Evolutionary conservation across 1,284 basidiomycete species (phyloP), one percentile per base, ranked within the genome.

Genomic region (Phellinidium pouzarii): DNA sequence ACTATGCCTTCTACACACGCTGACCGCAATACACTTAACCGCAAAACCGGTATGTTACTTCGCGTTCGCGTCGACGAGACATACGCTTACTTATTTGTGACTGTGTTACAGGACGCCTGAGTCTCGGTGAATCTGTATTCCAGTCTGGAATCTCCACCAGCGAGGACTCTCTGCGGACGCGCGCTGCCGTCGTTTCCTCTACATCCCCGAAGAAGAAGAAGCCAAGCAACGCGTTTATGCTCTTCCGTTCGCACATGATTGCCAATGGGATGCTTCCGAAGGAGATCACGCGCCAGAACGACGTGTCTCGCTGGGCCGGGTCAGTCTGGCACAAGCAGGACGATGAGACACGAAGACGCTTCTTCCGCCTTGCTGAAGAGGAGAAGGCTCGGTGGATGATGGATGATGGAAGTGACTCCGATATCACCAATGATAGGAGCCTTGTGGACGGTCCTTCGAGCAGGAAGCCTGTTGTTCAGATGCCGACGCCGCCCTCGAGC

Each of bases 221-320:
- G 31, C 9, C 48, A 17, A 36, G 34, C 19, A 50, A 50, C 27
- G 48, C 48, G 19, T 50, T 50, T 29, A 50, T 50, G 19, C 48
- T 50, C 37, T 52, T 42, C 27, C 48, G 48, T 23, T 50, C 48
- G 19, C 34, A 50, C 40, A 40, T 27, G 4, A 31, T 50, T 22
- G 37, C 38, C 4, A 41, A 50, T 12, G 27, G 29, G 23, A 2
- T 50, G 41, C 48, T 50, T n/a, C 38, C 48, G 3, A 19, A 17
- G 23, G 34, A 19, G 17, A 25, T 50, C 8, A 50, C 38, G 22
- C 48, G 43, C 25, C 48, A 50, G 48, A 46, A 46, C 27, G 48
- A 50, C 27, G 48, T 50, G 23, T 50, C 48, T 50, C 6, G 48
- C 48, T 3, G 48, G 43, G 48, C 48, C n/a, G n/a, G n/a, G n/a